These are phyloP conservation scores for Avena atlantica DNA, from an alignment of 176 grass and related monocot genomes.

Conservation along the genomic window DNA sequence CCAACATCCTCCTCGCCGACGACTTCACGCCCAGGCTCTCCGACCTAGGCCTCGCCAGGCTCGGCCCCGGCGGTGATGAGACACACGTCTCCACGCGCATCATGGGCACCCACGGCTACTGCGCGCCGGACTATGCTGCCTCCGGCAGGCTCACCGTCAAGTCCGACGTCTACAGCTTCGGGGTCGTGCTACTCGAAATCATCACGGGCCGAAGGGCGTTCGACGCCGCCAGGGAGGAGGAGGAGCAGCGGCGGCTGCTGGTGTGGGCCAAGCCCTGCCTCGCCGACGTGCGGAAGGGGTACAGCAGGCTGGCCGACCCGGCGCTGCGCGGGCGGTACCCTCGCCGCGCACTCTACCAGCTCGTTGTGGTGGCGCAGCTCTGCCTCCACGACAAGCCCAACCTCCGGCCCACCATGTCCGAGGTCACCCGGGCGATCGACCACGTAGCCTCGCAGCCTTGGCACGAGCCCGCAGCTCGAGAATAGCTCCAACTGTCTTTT, in stretches of 20 bases:
- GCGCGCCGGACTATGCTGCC: conserved; percentile 62
- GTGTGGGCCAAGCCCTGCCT: conserved; percentile 62
- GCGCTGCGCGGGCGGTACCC: conserved; percentile 57
- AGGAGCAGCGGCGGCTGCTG: conserved; percentile 53
- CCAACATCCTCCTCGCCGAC: conserved; percentile 60
- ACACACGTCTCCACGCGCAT: conserved; percentile 57
- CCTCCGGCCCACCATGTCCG: conserved; percentile 56
- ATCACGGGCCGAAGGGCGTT: conserved; percentile 66
- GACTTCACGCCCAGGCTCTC: conserved; percentile 53
- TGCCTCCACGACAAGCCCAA: conserved; percentile 66
- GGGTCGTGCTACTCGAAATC: conserved; percentile 75
- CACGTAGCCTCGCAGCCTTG: conserved; percentile 62
- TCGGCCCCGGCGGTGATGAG: conserved; percentile 57
- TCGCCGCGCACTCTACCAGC: conserved; percentile 52
- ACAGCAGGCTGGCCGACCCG: conserved; percentile 53
- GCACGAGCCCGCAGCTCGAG: neutral
- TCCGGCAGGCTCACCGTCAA: conserved; percentile 58
- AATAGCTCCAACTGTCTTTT: neutral
- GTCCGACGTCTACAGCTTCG: conserved; percentile 90
- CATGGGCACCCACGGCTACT: conserved; percentile 68
- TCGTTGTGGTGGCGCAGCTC: conserved; percentile 48
- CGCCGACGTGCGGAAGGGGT: conserved; percentile 42
- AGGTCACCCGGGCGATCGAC: conserved; percentile 54
- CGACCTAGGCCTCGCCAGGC: conserved; percentile 63
- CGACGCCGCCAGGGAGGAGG: conserved; percentile 21